Evolutionary conservation across 352 stramenopile species (phyloP).

Genomic region (Phytopythium mirpurense): DNA sequence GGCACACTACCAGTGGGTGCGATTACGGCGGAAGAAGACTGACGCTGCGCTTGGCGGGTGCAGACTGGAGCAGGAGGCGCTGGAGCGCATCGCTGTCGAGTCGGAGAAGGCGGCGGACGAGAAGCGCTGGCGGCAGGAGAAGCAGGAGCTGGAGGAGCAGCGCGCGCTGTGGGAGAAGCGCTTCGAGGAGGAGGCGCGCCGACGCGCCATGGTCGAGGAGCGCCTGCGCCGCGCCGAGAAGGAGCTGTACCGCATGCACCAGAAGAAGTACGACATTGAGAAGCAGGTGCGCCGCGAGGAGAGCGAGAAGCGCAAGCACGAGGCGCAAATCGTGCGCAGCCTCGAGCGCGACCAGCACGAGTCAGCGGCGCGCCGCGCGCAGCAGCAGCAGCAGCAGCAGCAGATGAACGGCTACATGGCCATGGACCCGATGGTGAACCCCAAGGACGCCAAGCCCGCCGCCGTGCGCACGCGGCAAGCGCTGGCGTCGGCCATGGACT

Average conservation of each 20-base stretch:
- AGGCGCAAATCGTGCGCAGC: conserved; percentile 76
- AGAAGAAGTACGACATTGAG: conserved; percentile 89
- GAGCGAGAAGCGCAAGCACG: conserved; percentile 83
- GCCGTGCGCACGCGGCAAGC: conserved; percentile 72
- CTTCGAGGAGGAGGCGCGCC: conserved; percentile 68
- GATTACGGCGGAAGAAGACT: no score
- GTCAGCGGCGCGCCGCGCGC: conserved; percentile 20
- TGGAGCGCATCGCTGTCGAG: conserved; percentile 80
- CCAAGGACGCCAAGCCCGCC: conserved; percentile 72
- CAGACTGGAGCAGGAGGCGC: conserved; percentile 71
- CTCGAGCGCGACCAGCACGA: conserved; percentile 69
- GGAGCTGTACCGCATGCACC: conserved; percentile 87
- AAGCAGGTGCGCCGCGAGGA: conserved; percentile 77
- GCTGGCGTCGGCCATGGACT: conserved; percentile 82
- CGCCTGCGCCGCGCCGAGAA: conserved; percentile 77
- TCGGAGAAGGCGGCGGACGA: conserved; percentile 79
- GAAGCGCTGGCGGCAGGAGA: conserved; percentile 73
- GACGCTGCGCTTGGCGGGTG: no score
- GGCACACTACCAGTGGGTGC: no score
- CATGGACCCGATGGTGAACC: conserved; percentile 73
- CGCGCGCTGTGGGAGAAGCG: conserved; percentile 64
- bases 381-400: no score
- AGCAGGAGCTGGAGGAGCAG: conserved; percentile 52
- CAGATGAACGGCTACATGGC: conserved; percentile 33
- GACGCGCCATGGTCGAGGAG: conserved; percentile 69